Evolutionary conservation across 139 green algal species (phyloP).

Genomic region (Zygnema circumcarinatum): DNA sequence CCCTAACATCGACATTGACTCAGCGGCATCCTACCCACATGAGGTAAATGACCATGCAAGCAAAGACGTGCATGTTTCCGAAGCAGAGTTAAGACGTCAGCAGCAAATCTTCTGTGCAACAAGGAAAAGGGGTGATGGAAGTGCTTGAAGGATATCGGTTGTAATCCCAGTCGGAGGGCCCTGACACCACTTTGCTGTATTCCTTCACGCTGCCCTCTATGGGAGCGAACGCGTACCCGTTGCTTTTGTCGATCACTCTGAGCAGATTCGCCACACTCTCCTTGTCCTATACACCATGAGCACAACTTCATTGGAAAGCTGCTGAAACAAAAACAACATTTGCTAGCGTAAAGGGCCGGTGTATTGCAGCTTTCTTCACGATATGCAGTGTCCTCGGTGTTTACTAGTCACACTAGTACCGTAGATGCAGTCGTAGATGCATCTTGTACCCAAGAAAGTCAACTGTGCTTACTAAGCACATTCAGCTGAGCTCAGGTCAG

Average conservation of each 20-base stretch:
- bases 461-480: too few relatives aligned
- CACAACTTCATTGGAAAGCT: neutral
- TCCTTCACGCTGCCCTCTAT: constrained; percentile 47
- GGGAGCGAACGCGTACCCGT: constrained; percentile 60
- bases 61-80: neutral
- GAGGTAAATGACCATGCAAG: constrained; percentile 3
- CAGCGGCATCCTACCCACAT: too few relatives aligned
- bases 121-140: neutral
- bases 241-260: constrained; percentile 56
- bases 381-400: neutral
- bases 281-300: constrained; percentile 56
- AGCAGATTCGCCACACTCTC: constrained; percentile 54
- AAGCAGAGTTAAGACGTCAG: neutral
- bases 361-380: neutral
- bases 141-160: constrained; percentile 52
- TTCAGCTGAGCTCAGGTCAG: too few relatives aligned
- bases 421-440: too few relatives aligned
- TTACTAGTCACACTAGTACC: too few relatives aligned
- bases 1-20: too few relatives aligned
- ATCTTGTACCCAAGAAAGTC: too few relatives aligned
- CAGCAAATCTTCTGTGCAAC: neutral
- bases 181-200: constrained; percentile 36
- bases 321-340: neutral
- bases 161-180: constrained; percentile 45
- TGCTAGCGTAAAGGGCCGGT: neutral